A percentile compares a stretch with the other conserved stretches of the same genome.
These are phyloP conservation scores for Venturiaceae sp. DNA, from an alignment of 2,329 filamentous ascomycete species.

Conservation along the genomic window DNA sequence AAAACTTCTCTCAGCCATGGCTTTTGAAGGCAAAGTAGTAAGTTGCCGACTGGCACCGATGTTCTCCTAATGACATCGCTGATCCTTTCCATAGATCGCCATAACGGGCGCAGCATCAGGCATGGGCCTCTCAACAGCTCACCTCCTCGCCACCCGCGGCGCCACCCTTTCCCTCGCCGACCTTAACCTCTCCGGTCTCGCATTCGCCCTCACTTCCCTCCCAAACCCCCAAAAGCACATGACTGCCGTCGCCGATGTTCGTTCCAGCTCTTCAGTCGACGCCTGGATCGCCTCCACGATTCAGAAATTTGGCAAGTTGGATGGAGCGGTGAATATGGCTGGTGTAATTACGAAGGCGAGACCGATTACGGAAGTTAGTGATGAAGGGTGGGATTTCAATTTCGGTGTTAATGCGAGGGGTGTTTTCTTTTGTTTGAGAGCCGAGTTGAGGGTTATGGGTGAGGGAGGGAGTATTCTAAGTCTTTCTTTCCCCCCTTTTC, in stretches of 20 bases:
- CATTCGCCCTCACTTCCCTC: neutral
- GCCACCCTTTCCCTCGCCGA: slow-evolving; percentile 3
- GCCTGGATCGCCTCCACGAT: slow-evolving; percentile 25
- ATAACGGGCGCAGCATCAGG: slow-evolving; percentile 6
- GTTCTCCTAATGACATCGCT: neutral
- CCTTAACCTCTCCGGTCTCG: neutral
- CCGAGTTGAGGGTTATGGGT: slow-evolving; percentile 30
- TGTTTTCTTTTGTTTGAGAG: slow-evolving; percentile 27
- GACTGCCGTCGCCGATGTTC: slow-evolving; percentile 22
- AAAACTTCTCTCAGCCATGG: neutral
- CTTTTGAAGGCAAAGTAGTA: neutral
- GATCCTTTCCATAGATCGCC: neutral
- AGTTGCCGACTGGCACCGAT: neutral
- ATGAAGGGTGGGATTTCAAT: slow-evolving; percentile 29
- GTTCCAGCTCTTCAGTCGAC: slow-evolving; percentile 20
- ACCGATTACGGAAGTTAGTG: slow-evolving; percentile 20
- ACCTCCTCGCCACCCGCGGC: slow-evolving; percentile 3
- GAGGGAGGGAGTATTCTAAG: slow-evolving; percentile 28
- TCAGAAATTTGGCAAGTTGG: slow-evolving; percentile 20
- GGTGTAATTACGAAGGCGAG: slow-evolving; percentile 31
- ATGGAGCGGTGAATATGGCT: slow-evolving; percentile 30
- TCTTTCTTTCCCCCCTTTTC: neutral
- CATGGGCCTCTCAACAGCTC: neutral
- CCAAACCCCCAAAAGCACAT: slow-evolving; percentile 10
- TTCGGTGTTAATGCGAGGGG: slow-evolving; percentile 28